A percentile compares a stretch with the other conserved stretches of the same genome.
phyloP scores from a whole-genome alignment of 1,284 basidiomycete genomes.

The Amylostereum areolatum region DNA sequence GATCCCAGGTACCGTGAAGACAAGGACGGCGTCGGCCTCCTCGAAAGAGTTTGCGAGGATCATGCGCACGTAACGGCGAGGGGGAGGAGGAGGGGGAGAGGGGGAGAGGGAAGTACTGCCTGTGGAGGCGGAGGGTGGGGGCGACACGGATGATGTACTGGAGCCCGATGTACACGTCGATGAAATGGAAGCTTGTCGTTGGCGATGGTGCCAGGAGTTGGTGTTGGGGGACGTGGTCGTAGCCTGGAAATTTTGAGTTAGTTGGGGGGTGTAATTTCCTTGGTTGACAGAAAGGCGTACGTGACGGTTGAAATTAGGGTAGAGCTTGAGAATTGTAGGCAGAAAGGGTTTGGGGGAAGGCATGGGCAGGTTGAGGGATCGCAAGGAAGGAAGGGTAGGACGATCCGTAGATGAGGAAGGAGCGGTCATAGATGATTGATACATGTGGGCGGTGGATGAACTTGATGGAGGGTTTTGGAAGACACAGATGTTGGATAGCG shows the following conservation, averaged over 20 bases:
- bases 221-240: slow-evolving; percentile 7
- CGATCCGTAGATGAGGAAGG: slow-evolving; percentile 25
- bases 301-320: slow-evolving; percentile 17
- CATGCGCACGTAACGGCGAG: slow-evolving; percentile 31
- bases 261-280: slow-evolving; percentile 2
- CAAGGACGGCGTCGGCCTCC: slow-evolving; percentile 47
- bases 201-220: slow-evolving; percentile 15
- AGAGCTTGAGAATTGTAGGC: slow-evolving; percentile 18
- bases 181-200: slow-evolving; percentile 28
- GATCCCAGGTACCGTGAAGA: slow-evolving; percentile 28
- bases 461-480: not conserved
- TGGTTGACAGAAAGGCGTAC: not conserved
- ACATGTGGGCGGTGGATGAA: not conserved
- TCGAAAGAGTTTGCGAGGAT: slow-evolving; percentile 40
- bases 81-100: slow-evolving; percentile 14
- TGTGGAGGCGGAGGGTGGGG: slow-evolving; percentile 16
- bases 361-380: slow-evolving; percentile 41
- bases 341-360: slow-evolving; percentile 8
- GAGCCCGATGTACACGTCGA: slow-evolving; percentile 18
- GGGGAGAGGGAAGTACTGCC: slow-evolving; percentile 15
- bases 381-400: slow-evolving; percentile 54
- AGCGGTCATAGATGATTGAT: slow-evolving; percentile 25
- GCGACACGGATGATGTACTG: slow-evolving; percentile 15
- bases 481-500: slow-evolving; percentile 1
- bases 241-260: not conserved